Evolutionary conservation across 2,329 filamentous ascomycete species (phyloP).

Genomic region (Knoxdaviesia proteae): DNA sequence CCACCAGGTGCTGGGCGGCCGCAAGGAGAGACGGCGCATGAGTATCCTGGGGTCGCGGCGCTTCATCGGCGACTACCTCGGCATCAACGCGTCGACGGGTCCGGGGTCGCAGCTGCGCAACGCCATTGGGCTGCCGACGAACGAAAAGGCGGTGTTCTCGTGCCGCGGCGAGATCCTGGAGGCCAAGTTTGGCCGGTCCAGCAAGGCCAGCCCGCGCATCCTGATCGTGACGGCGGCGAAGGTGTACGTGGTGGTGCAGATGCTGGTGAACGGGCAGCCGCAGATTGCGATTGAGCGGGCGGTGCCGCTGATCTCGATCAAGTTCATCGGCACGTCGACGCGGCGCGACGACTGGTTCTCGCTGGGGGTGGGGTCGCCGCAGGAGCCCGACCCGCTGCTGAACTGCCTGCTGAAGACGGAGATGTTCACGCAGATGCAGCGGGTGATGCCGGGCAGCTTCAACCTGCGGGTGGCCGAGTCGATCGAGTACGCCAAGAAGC

Average conservation of each 20-base stretch:
- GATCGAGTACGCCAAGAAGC: constrained; percentile 96
- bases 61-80: constrained; percentile 89
- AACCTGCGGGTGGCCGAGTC: constrained; percentile 64
- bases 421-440: constrained; percentile 79
- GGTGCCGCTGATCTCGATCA: constrained; percentile 70
- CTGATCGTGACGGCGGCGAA: constrained; percentile 69
- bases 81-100: constrained; percentile 60
- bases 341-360: constrained; percentile 94
- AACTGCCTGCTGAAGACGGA: constrained; percentile 94
- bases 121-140: constrained; percentile 46
- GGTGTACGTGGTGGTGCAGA: constrained; percentile 76
- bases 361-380: constrained; percentile 67
- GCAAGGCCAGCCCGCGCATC: constrained; percentile 73
- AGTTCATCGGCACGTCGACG: constrained; percentile 63
- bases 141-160: constrained; percentile 69
- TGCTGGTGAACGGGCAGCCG: constrained; percentile 60
- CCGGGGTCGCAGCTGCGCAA: constrained; percentile 64
- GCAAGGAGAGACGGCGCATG: constrained; percentile 80
- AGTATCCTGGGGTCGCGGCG: constrained; percentile 79
- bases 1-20: constrained; percentile 57
- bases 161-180: constrained; percentile 79
- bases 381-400: constrained; percentile 82
- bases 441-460: constrained; percentile 57
- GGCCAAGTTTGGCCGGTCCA: constrained; percentile 88
- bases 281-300: constrained; percentile 65